Base-by-base conservation (phyloP, 2,329 filamentous ascomycete species). In the Colletotrichum sp. region DNA sequence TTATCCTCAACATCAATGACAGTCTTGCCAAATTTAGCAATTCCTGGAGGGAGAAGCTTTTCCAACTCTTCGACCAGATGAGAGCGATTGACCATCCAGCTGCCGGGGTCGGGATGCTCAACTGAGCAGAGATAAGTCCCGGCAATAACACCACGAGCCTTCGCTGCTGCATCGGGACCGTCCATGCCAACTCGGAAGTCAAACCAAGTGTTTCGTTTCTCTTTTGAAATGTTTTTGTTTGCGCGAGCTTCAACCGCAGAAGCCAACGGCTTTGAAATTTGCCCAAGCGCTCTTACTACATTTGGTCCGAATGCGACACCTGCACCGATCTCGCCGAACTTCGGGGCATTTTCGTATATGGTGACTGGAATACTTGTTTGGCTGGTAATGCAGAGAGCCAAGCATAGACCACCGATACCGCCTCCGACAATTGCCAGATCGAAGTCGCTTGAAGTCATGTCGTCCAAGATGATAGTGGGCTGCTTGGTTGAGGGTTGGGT, bases 261-360 rank as follows among this genome's bases (percentile, higher is more conserved):
- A 28, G 55, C 55, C 55, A 59, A 59, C 4, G 55, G 24, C 55
- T 2, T 59, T 59, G 55, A 59, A 59, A 59, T 59, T 59, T 59
- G 55, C 24, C 55, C 24, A 59, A 59, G 55, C 55, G 55, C 55
- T 59, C 24, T 59, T 3, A 89, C 86, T 2, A 88, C 88, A 76
- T 89, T 89, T 10, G 88, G 87, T 8, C 84, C 87, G 77, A 90
- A 87, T 6, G 87, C 88, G 55, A 90, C 87, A 9, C 89, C 89
- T 0, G 89, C 88, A 0, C 89, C 89, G 16, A 59, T 28, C 28
- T 59, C 55, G 1, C 55, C 55, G 24, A 59, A 59, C 21, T 26
- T 59, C 55, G 55, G 55, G 55, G 24, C 55, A 59, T 28, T 59
- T 59, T 59, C 55, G 55, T 59, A 59, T 28, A 59, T 72, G 1